These are phyloP conservation scores for Tilletia indica DNA, from an alignment of 1,284 basidiomycete genomes.

Conservation along the genomic window DNA sequence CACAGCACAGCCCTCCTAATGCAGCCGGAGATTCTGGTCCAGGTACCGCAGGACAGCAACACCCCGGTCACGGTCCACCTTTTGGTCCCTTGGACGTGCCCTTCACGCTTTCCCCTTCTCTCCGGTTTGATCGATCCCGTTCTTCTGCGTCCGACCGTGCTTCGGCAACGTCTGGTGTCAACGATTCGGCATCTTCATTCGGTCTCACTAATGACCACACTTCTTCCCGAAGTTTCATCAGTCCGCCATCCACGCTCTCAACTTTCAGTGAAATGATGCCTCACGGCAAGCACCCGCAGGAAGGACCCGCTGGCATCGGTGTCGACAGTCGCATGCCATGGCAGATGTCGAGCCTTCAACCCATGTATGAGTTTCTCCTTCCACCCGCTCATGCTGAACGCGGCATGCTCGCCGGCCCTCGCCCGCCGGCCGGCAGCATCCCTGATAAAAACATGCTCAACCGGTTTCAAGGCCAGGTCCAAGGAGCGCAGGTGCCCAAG, in stretches of 20 bases:
- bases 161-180: conserved; percentile 7
- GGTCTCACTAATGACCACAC: conserved; percentile 6
- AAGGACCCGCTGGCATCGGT: neutral
- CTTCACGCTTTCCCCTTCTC: conserved; percentile 12
- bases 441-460: neutral
- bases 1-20: neutral
- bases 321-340: neutral
- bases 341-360: no score
- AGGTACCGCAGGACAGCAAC: neutral
- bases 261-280: neutral
- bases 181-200: conserved; percentile 13
- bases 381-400: no score
- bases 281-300: neutral
- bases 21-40: neutral
- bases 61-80: neutral
- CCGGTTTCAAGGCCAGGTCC: neutral
- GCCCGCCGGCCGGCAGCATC: no score
- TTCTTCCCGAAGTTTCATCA: conserved; percentile 11
- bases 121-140: conserved; percentile 10
- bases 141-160: conserved; percentile 12
- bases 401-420: no score
- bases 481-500: no score
- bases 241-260: conserved; percentile 1
- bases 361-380: no score
- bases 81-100: conserved; percentile 9